Base-by-base conservation (phyloP, 1,284 basidiomycete species). In the Cystobasidiaceae sp. region DNA sequence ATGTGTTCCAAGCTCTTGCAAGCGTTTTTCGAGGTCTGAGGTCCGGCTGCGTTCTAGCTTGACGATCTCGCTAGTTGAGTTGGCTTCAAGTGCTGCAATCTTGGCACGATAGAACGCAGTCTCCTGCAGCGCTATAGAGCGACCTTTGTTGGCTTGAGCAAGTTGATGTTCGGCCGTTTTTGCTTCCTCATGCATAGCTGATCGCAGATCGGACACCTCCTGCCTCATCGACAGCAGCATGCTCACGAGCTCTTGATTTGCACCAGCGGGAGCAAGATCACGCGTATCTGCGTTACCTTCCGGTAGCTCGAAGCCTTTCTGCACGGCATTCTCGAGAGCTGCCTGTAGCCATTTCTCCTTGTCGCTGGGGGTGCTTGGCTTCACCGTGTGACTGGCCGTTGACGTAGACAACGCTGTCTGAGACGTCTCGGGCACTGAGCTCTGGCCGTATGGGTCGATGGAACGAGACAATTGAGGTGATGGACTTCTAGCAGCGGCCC, bases 81-180 rank as follows among this genome's bases (percentile, higher is more conserved):
- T 82, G 0, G 83, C 79, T 76, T 99, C 96, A 66, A 91, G 79
- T 0, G 94, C 92, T 3, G 86, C 82, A 11, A 96, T 80, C 79
- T 97, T 97, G 51, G 93, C 90, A 50, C 94, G 90, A 77, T 93
- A 97, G 79, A 90, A 98, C 1, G 93, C 90, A 1, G 94, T 90
- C 77, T 99, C 96, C 76, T 98, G 91, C 5, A 91, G 78, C 0
- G 96, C 94, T 52, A 85, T 86, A 4, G 82, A 78, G 69, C 88
- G 88, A 62, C 86, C 79, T 39, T 87, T 84, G 70, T 97, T 91
- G 1, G 89, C 86, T 68, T 93, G 90, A 15, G 83, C 81, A 5
- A 94, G 77, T 51, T 86, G 86, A 44, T 90, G 87, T 5, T 90
- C 90, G 5, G 87, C 85, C 43, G 82, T 80, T 54, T 83, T 85